Evolutionary conservation across 148 eudicot species (phyloP), one percentile per base, ranked within the genome.

Genomic region (Chenopodium quinoa): DNA sequence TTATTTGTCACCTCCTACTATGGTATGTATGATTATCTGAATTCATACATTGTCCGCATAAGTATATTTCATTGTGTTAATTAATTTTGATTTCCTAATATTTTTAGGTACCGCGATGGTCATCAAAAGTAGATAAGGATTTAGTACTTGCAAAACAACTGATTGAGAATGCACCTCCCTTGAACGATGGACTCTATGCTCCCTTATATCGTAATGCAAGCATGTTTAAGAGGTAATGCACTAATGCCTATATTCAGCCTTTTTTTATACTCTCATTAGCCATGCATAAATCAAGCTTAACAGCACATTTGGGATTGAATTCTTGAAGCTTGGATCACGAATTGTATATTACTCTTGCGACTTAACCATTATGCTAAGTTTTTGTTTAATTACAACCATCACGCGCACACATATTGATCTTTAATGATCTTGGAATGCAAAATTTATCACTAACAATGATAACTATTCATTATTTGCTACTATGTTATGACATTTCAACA

Each of bases 201-300:
- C 92, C 92, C 9, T 75, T 92, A 7, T 92, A 88, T 80, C 91
- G 84, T 25, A 92, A 90, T 82, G 86, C 85, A 75, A 89, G 89
- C 78, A 81, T 77, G 89, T 90, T 92, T 84, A 84, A 79, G 60
- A 89, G 93, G 95, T 92, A 84, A 65, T 77, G 2, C 58, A 64
- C 25, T 92, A 84, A 65, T 73, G 2, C 58, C 54, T 29, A 16
- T n/a, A 20, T 2, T 19, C 10, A 29, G 2, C 17, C 64, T 34
- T 11, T 32, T 5, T 9, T 11, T 37, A 37, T 5, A 6, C 44
- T 37, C 44, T 37, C 44, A 37, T 48, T 62, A 22, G 23, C 4
- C 65, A 20, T 62, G 65, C 65, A 20, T 56, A 62, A 20, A 62
- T 62, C 11, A 4, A 6, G 25, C n/a, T 62, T 25, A 62, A 62